These are phyloP conservation scores for Phycomyces nitens DNA, from an alignment of 192 early-diverging fungal genomes.

Conservation along the genomic window DNA sequence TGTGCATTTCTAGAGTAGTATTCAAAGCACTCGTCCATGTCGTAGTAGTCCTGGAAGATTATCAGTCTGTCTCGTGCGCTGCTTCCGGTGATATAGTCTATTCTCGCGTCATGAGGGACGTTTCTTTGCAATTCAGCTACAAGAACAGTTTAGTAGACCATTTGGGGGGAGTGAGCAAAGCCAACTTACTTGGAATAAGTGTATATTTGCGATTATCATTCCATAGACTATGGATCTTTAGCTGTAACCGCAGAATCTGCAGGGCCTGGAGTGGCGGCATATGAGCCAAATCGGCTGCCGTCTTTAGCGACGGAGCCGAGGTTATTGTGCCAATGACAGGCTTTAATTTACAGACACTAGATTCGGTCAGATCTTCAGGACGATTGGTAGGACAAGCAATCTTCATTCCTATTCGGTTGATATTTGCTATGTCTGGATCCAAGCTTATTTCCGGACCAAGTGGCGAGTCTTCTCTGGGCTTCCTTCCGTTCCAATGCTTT, in stretches of 20 bases:
- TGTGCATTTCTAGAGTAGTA: constrained; percentile 10
- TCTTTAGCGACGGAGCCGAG: constrained; percentile 11
- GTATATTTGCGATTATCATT: constrained; percentile 3
- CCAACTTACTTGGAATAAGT: constrained; percentile 21
- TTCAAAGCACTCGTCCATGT: constrained; percentile 31
- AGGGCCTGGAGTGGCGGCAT: constrained; percentile 29
- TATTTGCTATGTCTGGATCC: not conserved
- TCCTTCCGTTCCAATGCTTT: not conserved
- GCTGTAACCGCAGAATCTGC: constrained; percentile 27
- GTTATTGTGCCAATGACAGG: constrained; percentile 10
- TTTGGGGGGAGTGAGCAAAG: no score
- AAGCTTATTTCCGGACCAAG: not conserved
- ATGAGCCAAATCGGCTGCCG: constrained; percentile 13
- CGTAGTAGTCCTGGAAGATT: constrained; percentile 29
- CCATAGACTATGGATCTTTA: constrained; percentile 24
- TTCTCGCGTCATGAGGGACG: constrained; percentile 30
- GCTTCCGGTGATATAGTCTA: constrained; percentile 29
- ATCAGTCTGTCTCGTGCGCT: constrained; percentile 33
- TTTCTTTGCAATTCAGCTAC: constrained; percentile 28
- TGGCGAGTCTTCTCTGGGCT: not conserved
- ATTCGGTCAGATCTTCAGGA: not conserved
- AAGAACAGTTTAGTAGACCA: not conserved
- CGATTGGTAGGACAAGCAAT: not conserved
- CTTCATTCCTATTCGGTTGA: not conserved
- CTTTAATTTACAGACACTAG: not conserved